Evolutionary conservation across 805 yeast genomes (phyloP), one percentile per base, ranked within the genome.

Genomic region (Sugiyamaella valdiviana): DNA sequence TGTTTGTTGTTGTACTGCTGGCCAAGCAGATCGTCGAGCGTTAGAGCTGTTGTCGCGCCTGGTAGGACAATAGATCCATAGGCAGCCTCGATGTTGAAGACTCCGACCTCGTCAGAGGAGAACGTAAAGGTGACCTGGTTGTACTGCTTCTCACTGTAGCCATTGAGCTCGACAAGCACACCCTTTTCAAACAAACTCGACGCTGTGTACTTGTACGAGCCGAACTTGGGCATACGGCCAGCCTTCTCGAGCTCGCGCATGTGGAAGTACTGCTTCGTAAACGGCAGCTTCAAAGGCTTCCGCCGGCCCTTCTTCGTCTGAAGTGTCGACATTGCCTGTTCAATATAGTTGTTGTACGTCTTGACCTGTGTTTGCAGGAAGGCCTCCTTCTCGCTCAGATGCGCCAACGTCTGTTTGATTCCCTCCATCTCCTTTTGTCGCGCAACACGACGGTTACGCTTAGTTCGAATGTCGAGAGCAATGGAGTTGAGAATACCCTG

Each of bases 401-500:
- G 62, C 2, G 61, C 60, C 48, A 79, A 51, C 0, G 82, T 76
- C 29, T 69, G 70, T 19, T 67, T 63, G 5, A 79, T 72, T 17
- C 69, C 61, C 17, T 66, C 63, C 48, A 79, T 61, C 52, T 78
- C 82, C 36, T 70, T 68, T 45, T 64, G 61, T 20, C 80, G 67
- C 36, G 71, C 65, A n/a, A 71, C 53, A 39, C 82, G 68, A 17
- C 77, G 74, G 52, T 76, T 75, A 46, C 73, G 72, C 51, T 79
- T 79, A 48, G 79, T 75, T 52, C 68, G 60, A 54, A 93, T 87
- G 54, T 91, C 97, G 46, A 75, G 67, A 0, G 96, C 95, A 52
- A 93, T 82, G 53, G 85, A 87, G 59, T 89, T 88, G 50, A 93
- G 66, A 12, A 93, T 61, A 19, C 77, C 80, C 62, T 93, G 98